These are phyloP conservation scores for Cytospora schulzeri DNA, from an alignment of 2,329 filamentous ascomycete genomes.

Conservation along the genomic window DNA sequence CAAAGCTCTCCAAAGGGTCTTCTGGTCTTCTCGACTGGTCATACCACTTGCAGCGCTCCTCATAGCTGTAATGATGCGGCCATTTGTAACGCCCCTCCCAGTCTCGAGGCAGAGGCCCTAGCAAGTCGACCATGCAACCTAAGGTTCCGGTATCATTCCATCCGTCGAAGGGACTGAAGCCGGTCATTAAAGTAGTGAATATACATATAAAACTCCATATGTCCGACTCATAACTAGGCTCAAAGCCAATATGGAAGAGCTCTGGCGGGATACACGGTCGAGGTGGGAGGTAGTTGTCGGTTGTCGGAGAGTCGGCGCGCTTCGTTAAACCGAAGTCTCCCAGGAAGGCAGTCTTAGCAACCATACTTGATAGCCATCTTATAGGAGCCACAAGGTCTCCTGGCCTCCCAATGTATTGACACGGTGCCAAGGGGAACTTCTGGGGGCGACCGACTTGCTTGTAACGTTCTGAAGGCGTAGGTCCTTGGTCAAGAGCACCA, in stretches of 20 bases:
- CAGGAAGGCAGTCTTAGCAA: slow-evolving; percentile 1
- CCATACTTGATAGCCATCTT: slow-evolving; percentile 4
- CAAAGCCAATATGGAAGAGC: slow-evolving; percentile 3
- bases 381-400: neutral
- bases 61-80: neutral
- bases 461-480: slow-evolving; percentile 2
- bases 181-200: slow-evolving; percentile 2
- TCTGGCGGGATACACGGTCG: neutral
- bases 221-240: slow-evolving; percentile 7
- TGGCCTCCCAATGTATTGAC: neutral
- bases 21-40: neutral
- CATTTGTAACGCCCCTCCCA: neutral
- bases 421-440: neutral
- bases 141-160: neutral
- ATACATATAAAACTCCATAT: slow-evolving; percentile 11
- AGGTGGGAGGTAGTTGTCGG: neutral
- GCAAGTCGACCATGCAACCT: neutral
- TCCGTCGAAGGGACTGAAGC: neutral
- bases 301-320: neutral
- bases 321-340: slow-evolving; percentile 1
- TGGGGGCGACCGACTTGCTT: slow-evolving; percentile 2
- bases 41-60: slow-evolving; percentile 8
- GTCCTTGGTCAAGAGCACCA: slow-evolving; percentile 3
- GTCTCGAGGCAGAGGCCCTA: slow-evolving; percentile 5
- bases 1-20: neutral